Evolutionary conservation across 192 early-diverging fungal genomes (phyloP).

Genomic region (Allomyces javanicus): DNA sequence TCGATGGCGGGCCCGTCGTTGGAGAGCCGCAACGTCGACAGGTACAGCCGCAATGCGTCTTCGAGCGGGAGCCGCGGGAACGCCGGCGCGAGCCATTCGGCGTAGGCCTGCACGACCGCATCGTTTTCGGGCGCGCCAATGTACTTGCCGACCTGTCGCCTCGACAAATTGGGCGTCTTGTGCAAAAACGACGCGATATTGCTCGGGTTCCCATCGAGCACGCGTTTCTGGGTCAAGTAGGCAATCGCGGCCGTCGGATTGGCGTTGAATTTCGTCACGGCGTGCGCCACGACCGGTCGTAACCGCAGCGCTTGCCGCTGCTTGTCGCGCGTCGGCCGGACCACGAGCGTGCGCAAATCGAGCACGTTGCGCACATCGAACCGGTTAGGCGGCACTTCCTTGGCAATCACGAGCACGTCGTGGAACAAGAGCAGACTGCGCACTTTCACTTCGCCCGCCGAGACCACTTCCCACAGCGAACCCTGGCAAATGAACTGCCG

Average conservation of each 20-base stretch:
- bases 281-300: slow-evolving; percentile 9
- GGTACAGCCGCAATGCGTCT: slow-evolving; percentile 14
- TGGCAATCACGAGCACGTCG: background rate
- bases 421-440: background rate
- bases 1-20: slow-evolving; percentile 11
- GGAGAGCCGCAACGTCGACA: slow-evolving; percentile 11
- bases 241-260: slow-evolving; percentile 18
- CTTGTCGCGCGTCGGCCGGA: background rate
- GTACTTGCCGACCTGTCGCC: slow-evolving; percentile 15
- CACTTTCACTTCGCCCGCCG: background rate
- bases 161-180: slow-evolving; percentile 11
- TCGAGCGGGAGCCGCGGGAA: slow-evolving; percentile 10
- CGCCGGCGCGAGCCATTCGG: slow-evolving; percentile 4
- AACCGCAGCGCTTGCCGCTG: background rate
- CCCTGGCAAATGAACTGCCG: background rate
- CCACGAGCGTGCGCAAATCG: background rate
- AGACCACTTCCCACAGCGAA: background rate
- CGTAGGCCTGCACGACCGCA: slow-evolving; percentile 14
- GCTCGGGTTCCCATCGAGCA: slow-evolving; percentile 13
- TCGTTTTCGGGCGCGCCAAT: slow-evolving; percentile 17
- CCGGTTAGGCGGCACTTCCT: background rate
- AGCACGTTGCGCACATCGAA: background rate
- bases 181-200: slow-evolving; percentile 21
- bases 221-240: slow-evolving; percentile 15
- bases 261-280: slow-evolving; percentile 11